These are phyloP conservation scores for Thelephora aurantiotincta DNA, from an alignment of 768 basidiomycete genomes.

Conservation along the genomic window DNA sequence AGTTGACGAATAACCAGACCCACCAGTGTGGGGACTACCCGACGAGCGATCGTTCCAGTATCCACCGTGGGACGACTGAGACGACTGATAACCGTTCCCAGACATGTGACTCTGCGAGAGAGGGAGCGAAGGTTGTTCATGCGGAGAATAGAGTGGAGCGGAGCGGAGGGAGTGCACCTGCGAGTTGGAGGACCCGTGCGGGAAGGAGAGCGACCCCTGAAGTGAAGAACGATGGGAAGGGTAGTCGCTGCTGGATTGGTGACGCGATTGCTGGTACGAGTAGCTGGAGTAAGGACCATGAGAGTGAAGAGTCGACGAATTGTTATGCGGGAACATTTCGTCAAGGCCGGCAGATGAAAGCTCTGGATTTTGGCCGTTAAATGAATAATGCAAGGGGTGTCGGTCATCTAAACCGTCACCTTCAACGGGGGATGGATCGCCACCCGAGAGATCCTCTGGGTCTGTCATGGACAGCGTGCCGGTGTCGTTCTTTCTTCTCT, in stretches of 20 bases:
- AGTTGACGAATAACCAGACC: not conserved
- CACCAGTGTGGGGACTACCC: not conserved
- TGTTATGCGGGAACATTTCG: not conserved
- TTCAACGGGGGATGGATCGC: slow-evolving; percentile 28
- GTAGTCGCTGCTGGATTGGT: not conserved
- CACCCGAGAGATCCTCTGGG: slow-evolving; percentile 18
- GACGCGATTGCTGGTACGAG: not conserved
- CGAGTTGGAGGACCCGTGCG: not conserved
- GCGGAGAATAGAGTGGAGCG: not conserved
- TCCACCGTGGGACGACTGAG: not conserved
- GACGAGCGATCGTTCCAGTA: not conserved
- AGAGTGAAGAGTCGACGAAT: not conserved
- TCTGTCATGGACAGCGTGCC: slow-evolving; percentile 20
- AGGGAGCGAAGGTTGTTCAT: not conserved
- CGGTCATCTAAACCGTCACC: slow-evolving; percentile 9
- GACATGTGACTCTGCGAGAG: not conserved
- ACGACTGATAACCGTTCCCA: not conserved
- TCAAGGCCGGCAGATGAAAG: not conserved
- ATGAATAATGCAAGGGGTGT: not conserved
- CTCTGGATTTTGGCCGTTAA: not conserved
- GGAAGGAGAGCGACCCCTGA: not conserved
- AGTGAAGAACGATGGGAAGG: not conserved
- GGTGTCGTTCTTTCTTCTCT: slow-evolving; percentile 31
- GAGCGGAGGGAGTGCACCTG: not conserved
- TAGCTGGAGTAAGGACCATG: not conserved